Conservation (phyloP, 2,329 filamentous ascomycete species). For the Alternaria infectoria region DNA sequence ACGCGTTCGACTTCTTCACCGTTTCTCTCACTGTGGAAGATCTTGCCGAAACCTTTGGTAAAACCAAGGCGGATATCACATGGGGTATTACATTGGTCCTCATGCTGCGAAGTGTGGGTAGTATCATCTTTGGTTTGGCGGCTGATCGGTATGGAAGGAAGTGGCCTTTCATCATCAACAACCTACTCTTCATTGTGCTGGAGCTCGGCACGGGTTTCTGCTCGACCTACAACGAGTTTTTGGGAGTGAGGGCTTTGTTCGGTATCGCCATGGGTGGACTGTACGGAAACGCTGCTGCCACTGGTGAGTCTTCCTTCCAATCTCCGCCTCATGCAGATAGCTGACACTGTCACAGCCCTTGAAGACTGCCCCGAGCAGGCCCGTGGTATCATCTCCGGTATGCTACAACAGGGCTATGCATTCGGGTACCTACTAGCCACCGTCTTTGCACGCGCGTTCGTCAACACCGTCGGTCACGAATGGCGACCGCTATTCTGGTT, state of each 20-base stretch:
- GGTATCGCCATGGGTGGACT: conserved; percentile 70
- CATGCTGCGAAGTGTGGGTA: conserved; percentile 67
- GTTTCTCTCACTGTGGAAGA: conserved; percentile 63
- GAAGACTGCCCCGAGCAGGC: conserved; percentile 67
- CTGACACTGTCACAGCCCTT: conserved; percentile 50
- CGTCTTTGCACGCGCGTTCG: conserved; percentile 65
- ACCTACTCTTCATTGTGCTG: conserved; percentile 65
- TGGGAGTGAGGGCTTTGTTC: conserved; percentile 65
- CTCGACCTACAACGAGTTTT: conserved; percentile 63
- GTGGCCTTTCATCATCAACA: conserved; percentile 66
- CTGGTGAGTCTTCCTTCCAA: conserved; percentile 36
- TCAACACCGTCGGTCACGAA: conserved; percentile 76
- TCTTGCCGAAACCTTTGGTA: conserved; percentile 61
- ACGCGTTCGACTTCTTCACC: conserved; percentile 67
- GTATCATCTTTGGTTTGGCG: conserved; percentile 62
- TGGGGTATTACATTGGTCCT: conserved; percentile 60
- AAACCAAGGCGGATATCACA: conserved; percentile 64
- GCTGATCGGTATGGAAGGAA: conserved; percentile 63
- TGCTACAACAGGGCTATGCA: conserved; percentile 69
- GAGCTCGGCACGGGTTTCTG: conserved; percentile 67
- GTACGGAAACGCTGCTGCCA: conserved; percentile 67
- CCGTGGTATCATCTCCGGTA: conserved; percentile 65
- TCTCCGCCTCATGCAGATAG: background rate
- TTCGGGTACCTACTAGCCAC: conserved; percentile 69
- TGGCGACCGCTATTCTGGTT: conserved; percentile 94